Evolutionary conservation across 768 basidiomycete species (phyloP).

Genomic region (Macrocybe gigantea): DNA sequence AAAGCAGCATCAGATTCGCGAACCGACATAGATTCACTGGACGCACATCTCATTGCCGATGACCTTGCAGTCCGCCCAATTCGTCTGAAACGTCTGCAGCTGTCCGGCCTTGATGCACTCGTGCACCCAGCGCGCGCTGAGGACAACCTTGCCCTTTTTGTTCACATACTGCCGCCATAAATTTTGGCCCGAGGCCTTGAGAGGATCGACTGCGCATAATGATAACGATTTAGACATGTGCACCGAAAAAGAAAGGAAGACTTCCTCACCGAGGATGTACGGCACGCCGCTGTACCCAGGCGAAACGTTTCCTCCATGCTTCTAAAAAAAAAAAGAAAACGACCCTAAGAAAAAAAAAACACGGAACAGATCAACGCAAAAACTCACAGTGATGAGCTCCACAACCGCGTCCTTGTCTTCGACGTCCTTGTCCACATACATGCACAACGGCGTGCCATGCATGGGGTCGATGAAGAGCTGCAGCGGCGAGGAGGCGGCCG

Average conservation of each 20-base stretch:
- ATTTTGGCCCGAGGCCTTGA: slow-evolving; percentile 75
- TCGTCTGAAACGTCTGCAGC: slow-evolving; percentile 68
- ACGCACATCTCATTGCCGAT: slow-evolving; percentile 67
- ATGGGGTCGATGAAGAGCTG: slow-evolving; percentile 78
- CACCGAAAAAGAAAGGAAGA: slow-evolving; percentile 1
- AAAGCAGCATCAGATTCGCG: too few relatives aligned
- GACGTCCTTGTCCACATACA: slow-evolving; percentile 82
- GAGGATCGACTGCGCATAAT: slow-evolving; percentile 59
- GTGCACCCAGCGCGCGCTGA: slow-evolving; percentile 68
- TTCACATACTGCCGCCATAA: slow-evolving; percentile 72
- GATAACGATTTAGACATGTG: background rate
- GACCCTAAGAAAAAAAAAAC: background rate
- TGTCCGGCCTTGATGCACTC: slow-evolving; percentile 67
- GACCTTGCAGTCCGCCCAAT: slow-evolving; percentile 81
- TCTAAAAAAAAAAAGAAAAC: slow-evolving; percentile 33
- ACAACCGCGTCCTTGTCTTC: slow-evolving; percentile 59
- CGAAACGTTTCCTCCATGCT: slow-evolving; percentile 70
- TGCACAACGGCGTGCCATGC: slow-evolving; percentile 67
- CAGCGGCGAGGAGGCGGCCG: slow-evolving; percentile 1
- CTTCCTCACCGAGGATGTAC: slow-evolving; percentile 70
- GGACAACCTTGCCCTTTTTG: slow-evolving; percentile 76
- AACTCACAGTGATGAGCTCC: slow-evolving; percentile 61
- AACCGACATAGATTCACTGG: background rate
- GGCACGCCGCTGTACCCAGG: slow-evolving; percentile 73
- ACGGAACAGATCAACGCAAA: slow-evolving; percentile 4